A percentile compares a stretch with the other conserved stretches of the same genome.
Evolutionary conservation across 257 asterid species (phyloP).

Genomic region (Perilla frutescens): DNA sequence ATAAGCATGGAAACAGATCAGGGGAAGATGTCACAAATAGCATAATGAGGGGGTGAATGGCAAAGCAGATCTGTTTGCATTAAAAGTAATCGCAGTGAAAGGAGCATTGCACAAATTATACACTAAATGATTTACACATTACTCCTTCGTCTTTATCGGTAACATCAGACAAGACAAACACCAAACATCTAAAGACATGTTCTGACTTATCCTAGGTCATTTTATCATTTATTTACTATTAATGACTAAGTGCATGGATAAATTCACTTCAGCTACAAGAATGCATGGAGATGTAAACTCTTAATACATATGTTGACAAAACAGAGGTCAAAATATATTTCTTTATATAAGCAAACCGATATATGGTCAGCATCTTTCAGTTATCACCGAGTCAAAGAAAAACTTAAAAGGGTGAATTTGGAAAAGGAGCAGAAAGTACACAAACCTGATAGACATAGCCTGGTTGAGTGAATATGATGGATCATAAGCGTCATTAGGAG

Average conservation of each 20-base stretch:
- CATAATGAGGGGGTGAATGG: background rate
- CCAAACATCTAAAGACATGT: background rate
- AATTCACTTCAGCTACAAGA: background rate
- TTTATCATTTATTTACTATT: background rate
- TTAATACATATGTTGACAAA: background rate
- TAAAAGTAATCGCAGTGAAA: background rate
- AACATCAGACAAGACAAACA: background rate
- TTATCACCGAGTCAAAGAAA: background rate
- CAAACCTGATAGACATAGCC: conserved; percentile 86
- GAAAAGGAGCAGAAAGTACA: conserved; percentile 4
- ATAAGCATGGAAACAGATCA: conserved; percentile 8
- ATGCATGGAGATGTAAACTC: background rate
- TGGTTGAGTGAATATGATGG: conserved; percentile 69
- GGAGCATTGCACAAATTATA: background rate
- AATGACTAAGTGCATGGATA: background rate
- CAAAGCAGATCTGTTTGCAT: background rate
- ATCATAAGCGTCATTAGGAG: conserved; percentile 78
- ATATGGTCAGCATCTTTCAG: background rate
- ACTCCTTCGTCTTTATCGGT: background rate
- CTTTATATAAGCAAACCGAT: background rate
- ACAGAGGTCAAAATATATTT: background rate
- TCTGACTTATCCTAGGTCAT: background rate
- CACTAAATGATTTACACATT: background rate
- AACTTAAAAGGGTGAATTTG: background rate
- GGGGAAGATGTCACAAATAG: background rate